Evolutionary conservation across 805 yeast genomes (phyloP).

Genomic region (Brettanomyces custersianus): DNA sequence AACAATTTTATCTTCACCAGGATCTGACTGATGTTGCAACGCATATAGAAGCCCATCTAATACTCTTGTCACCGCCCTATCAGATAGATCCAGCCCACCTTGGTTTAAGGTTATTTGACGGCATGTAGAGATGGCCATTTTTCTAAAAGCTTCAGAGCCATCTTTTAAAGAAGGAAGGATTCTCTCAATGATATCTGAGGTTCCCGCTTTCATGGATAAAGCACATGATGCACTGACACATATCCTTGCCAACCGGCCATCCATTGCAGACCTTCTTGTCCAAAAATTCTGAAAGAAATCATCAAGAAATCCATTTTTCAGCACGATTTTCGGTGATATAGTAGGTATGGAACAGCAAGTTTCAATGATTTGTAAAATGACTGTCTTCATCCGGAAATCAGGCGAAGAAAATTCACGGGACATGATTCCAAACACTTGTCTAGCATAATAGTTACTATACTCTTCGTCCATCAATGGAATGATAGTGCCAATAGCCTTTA

Average conservation of each 20-base stretch:
- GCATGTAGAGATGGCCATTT: constrained; percentile 68
- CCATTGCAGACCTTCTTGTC: constrained; percentile 75
- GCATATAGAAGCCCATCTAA: constrained; percentile 77
- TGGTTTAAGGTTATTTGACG: constrained; percentile 40
- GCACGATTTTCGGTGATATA: constrained; percentile 40
- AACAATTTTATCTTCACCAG: constrained; percentile 36
- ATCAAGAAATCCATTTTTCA: constrained; percentile 39
- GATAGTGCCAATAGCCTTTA: constrained; percentile 69
- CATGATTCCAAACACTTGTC: constrained; percentile 60
- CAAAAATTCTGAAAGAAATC: constrained; percentile 68
- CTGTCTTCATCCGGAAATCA: constrained; percentile 78
- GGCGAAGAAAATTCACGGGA: constrained; percentile 69
- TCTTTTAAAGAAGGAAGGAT: constrained; percentile 61
- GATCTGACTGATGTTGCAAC: constrained; percentile 65
- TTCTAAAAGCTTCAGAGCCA: constrained; percentile 70
- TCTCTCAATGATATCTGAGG: constrained; percentile 46
- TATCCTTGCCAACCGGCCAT: constrained; percentile 42
- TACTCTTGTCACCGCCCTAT: constrained; percentile 49
- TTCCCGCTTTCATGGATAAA: constrained; percentile 62
- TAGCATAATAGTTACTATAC: constrained; percentile 67
- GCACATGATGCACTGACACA: constrained; percentile 68
- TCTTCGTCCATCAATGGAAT: constrained; percentile 85
- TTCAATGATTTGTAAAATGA: constrained; percentile 60
- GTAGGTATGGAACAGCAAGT: constrained; percentile 57
- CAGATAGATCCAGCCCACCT: constrained; percentile 55